Base-by-base conservation (phyloP, 2,329 filamentous ascomycete genomes). In the Alternaria triticina region DNA sequence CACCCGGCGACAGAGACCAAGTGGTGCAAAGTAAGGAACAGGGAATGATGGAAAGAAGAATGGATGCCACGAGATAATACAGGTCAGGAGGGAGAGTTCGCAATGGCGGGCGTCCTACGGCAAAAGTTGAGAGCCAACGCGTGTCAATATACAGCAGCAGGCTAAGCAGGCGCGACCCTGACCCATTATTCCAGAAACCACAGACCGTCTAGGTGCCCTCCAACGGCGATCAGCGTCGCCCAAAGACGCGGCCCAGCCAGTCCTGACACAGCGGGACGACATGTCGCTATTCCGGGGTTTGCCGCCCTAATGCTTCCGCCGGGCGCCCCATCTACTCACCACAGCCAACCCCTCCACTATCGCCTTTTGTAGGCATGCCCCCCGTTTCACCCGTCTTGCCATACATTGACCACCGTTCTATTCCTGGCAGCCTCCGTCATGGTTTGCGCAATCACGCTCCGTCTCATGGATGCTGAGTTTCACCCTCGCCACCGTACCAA, bases 351-450 rank as follows among this genome's bases (percentile, higher is more conserved):
- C 59, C 58, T 56, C 25, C 54, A 22, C 52, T 44, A 54, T 54
- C 23, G 52, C 52, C 56, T 30, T 15, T 22, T 51, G 30, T 33
- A 43, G n/a, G 17, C 22, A 49, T 33, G 45, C 44, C 55, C 56
- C 59, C 56, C 52, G 64, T 69, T 69, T 65, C 67, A 67, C 57
- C 67, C 64, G 49, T 47, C 59, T 50, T 61, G 57, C 59, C 57
- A 61, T 61, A 40, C 36, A 36, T 23, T 23, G 13, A 3, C 11
- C 15, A 7, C 49, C 20, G 40, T 54, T 57, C 64, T 70, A 65
- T 68, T 62, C 67, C 65, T 67, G 62, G 60, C 65, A 57, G 11
- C 44, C 44, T 13, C 33, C 43, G 49, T 40, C 49, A 40, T 36
- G 28, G 49, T 36, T 36, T 51, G 28, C 40, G 23, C 54, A 43